Base-by-base conservation (phyloP, 139 green algal species). In the Nannochloris sp. region DNA sequence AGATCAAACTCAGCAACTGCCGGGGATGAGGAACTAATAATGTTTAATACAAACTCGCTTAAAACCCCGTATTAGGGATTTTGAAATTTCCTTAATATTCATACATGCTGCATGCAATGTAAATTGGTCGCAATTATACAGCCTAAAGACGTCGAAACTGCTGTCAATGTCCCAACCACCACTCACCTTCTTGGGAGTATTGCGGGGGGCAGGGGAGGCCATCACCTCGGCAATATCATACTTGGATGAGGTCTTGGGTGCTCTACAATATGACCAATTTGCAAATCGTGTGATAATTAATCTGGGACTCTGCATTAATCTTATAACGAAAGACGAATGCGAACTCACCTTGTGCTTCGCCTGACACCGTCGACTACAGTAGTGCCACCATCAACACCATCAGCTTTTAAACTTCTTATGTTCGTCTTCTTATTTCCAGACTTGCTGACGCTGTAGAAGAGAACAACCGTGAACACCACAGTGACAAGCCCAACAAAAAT, bases 351-450 rank as follows among this genome's bases (percentile, higher is more conserved):
- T 12, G 56, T 64, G 23, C 36, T 54, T 23, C 61, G 62, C 5
- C 68, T 60, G n/a, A 71, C 35, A 1, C 62, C 70, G 1, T 38
- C 48, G 29, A 53, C 48, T 32, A 66, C 54, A 4, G 55, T 35
- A 2, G 53, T 72, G 30, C 61, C 70, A 13, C 23, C 63, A 4
- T 12, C 25, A 14, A 32, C 32, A 4, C 36, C 37, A 12, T 23
- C 56, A 27, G 19, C 23, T 25, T 64, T 64, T 19, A 19, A 51
- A 7, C 12, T 12, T 31, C 38, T 29, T 15, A 2, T 53, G 8
- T 29, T 2, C 33, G 19, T 37, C 42, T 51, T 55, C 44, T 61
- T 71, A 6, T 30, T 48, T 4, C 9, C 6, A 29, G 54, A 44
- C 35, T 36, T 5, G 4, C 60, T 60, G 6, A 64, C 25, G 12